Base-by-base conservation (phyloP, 129 eudicot species). In the Tagetes erecta region DNA sequence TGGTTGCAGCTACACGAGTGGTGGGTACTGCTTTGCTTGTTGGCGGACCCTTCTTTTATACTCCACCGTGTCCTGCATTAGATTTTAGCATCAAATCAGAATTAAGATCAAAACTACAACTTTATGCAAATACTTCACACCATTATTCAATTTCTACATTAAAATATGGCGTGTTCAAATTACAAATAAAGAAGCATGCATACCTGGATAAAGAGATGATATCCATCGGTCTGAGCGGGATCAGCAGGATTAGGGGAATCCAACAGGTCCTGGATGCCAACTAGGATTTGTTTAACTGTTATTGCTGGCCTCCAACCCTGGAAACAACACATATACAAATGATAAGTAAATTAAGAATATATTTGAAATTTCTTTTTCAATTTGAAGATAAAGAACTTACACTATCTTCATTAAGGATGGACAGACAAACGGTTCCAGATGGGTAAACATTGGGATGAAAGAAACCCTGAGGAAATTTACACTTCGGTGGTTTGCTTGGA, bases 251-350 rank as follows among this genome's bases (percentile, higher is more conserved):
- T 92, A 9, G 98, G 98, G 77, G 87, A 84, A 78, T 92, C 95
- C 84, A 92, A 69, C 81, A 92, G 78, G 46, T 92, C 98, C 80
- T 92, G 98, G 71, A 92, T 89, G n/a, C 98, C 98, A 55, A 89
- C 83, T 31, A 92, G 84, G 60, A 92, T 89, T 85, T 92, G 98
- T 67, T 89, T 92, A 68, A 92, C 98, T 7, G 98, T 92, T 39
- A 92, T 92, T 6, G 98, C 98, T 34, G 96, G 96, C 69, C 96
- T 85, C 98, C 98, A 92, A 12, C 93, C 96, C 98, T 89, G 67
- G 5, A 82, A 34, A 41, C 6, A 14, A 8, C 46, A 12, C 4
- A 78, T 13, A 45, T 2, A 55, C 13, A 73, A 40, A 73, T 52
- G 70, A 31, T n/a, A n/a, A 42, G 6, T 35, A 12, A 27, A 67